phyloP scores from a whole-genome alignment of 2,329 filamentous ascomycete species.

The Thermothelomyces thermophilus region DNA sequence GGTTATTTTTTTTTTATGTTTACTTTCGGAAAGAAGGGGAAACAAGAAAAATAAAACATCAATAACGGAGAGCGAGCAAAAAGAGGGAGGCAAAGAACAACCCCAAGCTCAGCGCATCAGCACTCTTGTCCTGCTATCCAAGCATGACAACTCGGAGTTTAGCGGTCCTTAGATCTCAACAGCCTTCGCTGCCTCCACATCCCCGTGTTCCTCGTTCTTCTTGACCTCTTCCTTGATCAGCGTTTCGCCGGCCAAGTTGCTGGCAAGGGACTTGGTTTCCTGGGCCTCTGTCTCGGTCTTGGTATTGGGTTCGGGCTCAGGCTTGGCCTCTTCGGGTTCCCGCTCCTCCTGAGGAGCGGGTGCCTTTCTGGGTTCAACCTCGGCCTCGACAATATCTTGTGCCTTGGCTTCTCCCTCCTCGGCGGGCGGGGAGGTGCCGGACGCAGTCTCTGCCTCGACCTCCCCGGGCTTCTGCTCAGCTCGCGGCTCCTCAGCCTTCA shows the following conservation, averaged over 20 bases:
- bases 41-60: no score
- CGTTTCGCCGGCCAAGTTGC: slow-evolving; percentile 40
- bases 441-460: background rate
- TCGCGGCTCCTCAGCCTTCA: background rate
- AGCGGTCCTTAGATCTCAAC: slow-evolving; percentile 10
- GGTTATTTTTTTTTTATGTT: no score
- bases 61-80: no score
- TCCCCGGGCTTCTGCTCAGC: slow-evolving; percentile 7
- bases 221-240: slow-evolving; percentile 35
- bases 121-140: background rate
- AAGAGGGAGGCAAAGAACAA: background rate
- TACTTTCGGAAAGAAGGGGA: no score
- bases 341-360: slow-evolving; percentile 7
- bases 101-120: background rate
- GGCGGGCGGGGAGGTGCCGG: background rate
- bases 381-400: no score
- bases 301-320: background rate
- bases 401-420: no score
- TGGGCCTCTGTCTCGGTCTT: slow-evolving; percentile 4
- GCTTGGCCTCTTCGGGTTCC: background rate
- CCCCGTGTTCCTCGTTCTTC: slow-evolving; percentile 22
- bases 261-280: slow-evolving; percentile 33
- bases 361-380: no score
- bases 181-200: slow-evolving; percentile 18
- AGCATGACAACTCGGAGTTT: background rate